phyloP scores from a whole-genome alignment of 306 rosid genomes.

The Quercus suber region DNA sequence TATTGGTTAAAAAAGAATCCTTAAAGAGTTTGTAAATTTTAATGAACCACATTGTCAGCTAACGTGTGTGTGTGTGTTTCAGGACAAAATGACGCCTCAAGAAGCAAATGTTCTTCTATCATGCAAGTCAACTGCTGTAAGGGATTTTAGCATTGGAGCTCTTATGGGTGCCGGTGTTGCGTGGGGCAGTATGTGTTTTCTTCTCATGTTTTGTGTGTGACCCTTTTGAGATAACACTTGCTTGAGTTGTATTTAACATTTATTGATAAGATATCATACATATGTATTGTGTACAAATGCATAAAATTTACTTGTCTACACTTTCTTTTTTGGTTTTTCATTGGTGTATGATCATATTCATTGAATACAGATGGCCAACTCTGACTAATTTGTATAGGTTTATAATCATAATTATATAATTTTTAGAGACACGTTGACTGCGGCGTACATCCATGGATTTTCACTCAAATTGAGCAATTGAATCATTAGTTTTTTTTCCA shows the following conservation, averaged over 20 bases:
- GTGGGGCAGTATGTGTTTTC: slow-evolving; percentile 50
- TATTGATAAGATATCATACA: background rate
- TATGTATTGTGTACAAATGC: too few species aligned
- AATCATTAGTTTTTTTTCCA: background rate
- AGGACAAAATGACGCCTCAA: slow-evolving; percentile 43
- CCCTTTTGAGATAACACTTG: background rate
- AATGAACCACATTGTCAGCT: background rate
- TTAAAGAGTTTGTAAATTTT: background rate
- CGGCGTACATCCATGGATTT: background rate
- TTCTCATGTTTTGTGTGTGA: background rate
- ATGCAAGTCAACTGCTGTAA: slow-evolving; percentile 37
- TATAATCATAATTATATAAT: too few species aligned
- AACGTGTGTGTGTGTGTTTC: background rate
- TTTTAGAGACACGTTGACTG: background rate
- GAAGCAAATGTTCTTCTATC: slow-evolving; percentile 36
- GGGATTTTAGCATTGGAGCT: slow-evolving; percentile 20
- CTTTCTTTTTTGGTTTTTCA: background rate
- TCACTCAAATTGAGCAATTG: background rate
- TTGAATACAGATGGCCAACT: background rate
- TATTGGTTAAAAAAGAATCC: background rate
- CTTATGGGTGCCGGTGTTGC: slow-evolving; percentile 35
- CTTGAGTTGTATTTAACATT: background rate
- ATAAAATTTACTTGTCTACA: background rate
- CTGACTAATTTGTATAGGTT: too few species aligned
- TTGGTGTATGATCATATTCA: background rate